Conservation (phyloP, 129 eudicot species). For the Sambucus nigra region DNA sequence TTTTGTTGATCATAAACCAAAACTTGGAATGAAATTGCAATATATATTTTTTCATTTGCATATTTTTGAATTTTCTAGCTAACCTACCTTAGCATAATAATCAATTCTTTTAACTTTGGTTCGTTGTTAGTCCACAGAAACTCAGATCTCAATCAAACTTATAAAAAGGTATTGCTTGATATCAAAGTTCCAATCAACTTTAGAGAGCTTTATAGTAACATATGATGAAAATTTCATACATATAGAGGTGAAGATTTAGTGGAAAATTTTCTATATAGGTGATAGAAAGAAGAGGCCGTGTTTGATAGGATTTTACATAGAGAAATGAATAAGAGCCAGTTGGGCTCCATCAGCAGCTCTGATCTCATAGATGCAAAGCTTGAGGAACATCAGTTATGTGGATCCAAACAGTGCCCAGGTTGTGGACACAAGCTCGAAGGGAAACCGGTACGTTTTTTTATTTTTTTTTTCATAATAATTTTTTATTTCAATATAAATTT, state of each 20-base stretch:
- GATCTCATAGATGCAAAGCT: conserved; percentile 99
- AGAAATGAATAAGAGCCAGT: conserved; percentile 44
- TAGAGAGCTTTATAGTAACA: neutral
- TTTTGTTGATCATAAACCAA: neutral
- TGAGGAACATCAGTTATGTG: conserved; percentile 90
- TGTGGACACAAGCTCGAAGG: conserved; percentile 98
- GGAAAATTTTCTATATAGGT: conserved; percentile 3
- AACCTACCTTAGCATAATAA: neutral
- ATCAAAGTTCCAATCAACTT: too few relatives aligned
- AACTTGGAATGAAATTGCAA: neutral
- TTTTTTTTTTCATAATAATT: conserved; percentile 22
- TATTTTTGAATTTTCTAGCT: neutral
- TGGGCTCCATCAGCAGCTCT: conserved; percentile 52
- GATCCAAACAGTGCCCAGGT: conserved; percentile 95
- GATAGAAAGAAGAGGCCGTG: conserved; percentile 8
- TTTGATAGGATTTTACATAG: neutral
- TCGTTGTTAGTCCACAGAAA: neutral
- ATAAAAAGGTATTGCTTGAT: neutral
- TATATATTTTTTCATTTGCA: neutral
- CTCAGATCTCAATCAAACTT: conserved; percentile 1
- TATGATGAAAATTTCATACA: neutral
- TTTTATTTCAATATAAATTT: conserved; percentile 40
- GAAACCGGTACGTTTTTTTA: conserved; percentile 56
- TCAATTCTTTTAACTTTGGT: neutral
- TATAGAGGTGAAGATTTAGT: conserved; percentile 13